Base-by-base conservation (phyloP, 495 filamentous ascomycete species). In the Penicillium ucsense region DNA sequence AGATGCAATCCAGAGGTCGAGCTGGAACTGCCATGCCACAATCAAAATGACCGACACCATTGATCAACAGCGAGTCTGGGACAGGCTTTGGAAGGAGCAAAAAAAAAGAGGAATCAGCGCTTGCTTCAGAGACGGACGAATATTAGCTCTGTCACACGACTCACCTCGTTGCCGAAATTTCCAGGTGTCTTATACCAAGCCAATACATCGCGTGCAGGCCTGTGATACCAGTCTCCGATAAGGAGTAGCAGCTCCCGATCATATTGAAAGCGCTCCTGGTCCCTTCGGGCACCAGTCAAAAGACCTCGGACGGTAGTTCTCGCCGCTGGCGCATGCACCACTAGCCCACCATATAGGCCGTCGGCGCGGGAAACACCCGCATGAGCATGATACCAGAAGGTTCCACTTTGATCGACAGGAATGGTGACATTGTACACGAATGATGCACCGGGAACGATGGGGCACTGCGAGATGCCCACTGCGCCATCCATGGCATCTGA, bases 301-400 rank as follows among this genome's bases (percentile, higher is more conserved):
- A 65, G 47, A 33, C 63, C 63, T 7, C 63, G 50, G n/a, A 61
- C 56, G 7, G 58, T 57, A 7, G 63, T 52, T 35, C 46, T 58
- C 31, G 60, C 50, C 5, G 48, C 53, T 3, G 81, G 79, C 43
- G 87, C 78, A 48, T 89, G 78, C 27, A 92, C 69, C 32, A 90
- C 76, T 11, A 92, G 59, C 2, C 85, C 77, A 1, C 84, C 86
- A 52, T 84, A 77, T 11, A 88, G 68, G 8, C 86, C 86, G 61
- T 92, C 86, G 5, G 82, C 82, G 41, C 86, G 82, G 56, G 83
- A 79, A 5, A 76, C 76, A 31, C 70, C 71, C 6, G 73, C 65
- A 57, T 90, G 86, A 3, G 83, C 84, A 63, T 90, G 86, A 57
- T 89, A 89, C 87, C 87, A 90, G 63, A 86, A 90, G 2, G 85